Conservation (phyloP, 2,329 filamentous ascomycete species). For the Cercospora citrullina region DNA sequence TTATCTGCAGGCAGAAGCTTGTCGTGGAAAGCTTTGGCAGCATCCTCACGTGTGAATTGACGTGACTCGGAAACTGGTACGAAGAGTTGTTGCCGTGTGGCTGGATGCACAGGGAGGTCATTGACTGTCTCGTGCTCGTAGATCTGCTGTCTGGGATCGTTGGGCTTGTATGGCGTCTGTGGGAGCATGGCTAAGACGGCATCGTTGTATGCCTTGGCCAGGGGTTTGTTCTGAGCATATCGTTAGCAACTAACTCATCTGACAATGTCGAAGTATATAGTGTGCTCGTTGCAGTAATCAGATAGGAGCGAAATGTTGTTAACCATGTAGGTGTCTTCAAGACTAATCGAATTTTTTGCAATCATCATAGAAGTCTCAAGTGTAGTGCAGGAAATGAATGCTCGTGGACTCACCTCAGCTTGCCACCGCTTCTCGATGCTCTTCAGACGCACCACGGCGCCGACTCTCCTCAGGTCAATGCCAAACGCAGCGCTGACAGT, state of each 20-base stretch:
- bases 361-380: constrained; percentile 60
- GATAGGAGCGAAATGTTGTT: constrained; percentile 76
- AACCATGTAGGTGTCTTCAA: constrained; percentile 97
- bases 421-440: constrained; percentile 79
- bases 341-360: constrained; percentile 94
- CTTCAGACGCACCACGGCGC: constrained; percentile 81
- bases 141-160: constrained; percentile 35
- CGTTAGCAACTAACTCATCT: constrained; percentile 9
- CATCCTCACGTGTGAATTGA: constrained; percentile 65
- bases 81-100: constrained; percentile 59
- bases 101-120: constrained; percentile 61
- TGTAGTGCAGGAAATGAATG: constrained; percentile 8
- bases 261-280: background rate
- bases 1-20: constrained; percentile 62
- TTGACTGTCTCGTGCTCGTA: constrained; percentile 63
- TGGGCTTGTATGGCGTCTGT: constrained; percentile 53
- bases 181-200: constrained; percentile 81
- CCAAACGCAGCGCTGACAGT: constrained; percentile 74
- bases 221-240: constrained; percentile 64
- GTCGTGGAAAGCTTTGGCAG: constrained; percentile 61
- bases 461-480: constrained; percentile 80
- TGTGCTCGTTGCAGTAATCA: constrained; percentile 50
- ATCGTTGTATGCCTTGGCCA: constrained; percentile 74
- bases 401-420: constrained; percentile 63
- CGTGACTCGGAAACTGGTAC: constrained; percentile 64